Base-by-base conservation (phyloP, 371 early-diverging fungal genomes). In the Mucor piriformis region DNA sequence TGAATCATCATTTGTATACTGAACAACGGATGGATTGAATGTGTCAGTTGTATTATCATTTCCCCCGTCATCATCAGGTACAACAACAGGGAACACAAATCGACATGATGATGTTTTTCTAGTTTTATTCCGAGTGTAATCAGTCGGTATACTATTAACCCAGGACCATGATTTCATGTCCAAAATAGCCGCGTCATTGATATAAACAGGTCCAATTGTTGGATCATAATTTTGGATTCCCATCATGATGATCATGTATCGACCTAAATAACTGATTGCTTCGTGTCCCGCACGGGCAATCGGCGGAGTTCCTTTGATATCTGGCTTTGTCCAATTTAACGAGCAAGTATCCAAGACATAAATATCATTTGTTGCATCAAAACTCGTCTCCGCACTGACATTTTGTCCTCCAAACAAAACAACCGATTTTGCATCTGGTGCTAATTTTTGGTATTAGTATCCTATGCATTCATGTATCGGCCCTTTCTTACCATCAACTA, bases 201-300 rank as follows among this genome's bases (percentile, higher is more conserved):
- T 57, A 54, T 70, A 74, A 12, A 58, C 52, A 7, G 57, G 66
- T 0, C 50, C 34, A 6, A 11, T 16, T 18, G 2, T 23, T 32
- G 16, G 37, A 20, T 13, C 21, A 50, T 42, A 64, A 33, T 40
- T 52, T 21, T 58, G 59, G 16, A 64, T 64, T 4, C 61, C 79
- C 59, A 75, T 63, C 54, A 73, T 50, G 24, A 72, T 46, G 10
- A 79, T 57, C 74, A 73, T 75, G 32, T 75, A 73, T 27, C 64
- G 58, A 24, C 69, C 63, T 21, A 51, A 29, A 50, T 66, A 70
- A 7, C 53, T 23, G 20, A 72, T 54, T 12, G 79, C 69, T 61
- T 70, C 61, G 52, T 79, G 79, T 8, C 72, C 73, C 25, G 72
- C 71, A 46, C 61, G 64, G 35, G 65, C 50, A 37, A 61, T 12